Evolutionary conservation across 2,329 filamentous ascomycete species (phyloP), one percentile per base, ranked within the genome.

Genomic region (Fusarium neocosmosporiellum): DNA sequence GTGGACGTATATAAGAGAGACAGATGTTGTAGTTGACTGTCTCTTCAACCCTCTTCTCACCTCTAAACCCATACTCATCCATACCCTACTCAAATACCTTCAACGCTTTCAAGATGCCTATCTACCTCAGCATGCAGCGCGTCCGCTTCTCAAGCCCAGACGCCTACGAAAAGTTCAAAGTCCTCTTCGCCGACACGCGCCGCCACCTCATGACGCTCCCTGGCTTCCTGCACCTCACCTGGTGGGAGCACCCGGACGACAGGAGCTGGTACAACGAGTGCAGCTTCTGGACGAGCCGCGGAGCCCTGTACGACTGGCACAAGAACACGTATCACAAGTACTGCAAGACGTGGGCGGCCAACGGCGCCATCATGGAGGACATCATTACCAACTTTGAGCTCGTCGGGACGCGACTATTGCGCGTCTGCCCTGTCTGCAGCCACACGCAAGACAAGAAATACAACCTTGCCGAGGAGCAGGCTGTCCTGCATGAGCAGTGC

Each of bases 371-470:
- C 14, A 72, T 75, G 63, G 72, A 75, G 41, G 72, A 67, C 7
- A 70, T 75, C 4, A 66, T 67, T 6, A 73, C 67, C n/a, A 75
- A 75, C 31, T 75, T 67, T 16, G 67, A 75, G 60, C 72, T 75
- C 7, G 41, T 69, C 7, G 46, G 72, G 3, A 75, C 64, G 2
- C 27, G 70, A 0, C 29, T 75, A 1, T 64, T 75, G 10, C n/a
- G 57, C 2, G 64, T 75, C 1, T 75, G 67, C 9, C 64, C 72
- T 3, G 64, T 75, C 1, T 73, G 72, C 27, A 69, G 65, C 10
- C 39, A 60, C 5, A 70, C 72, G 1, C 57, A 73, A 29, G 72
- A 73, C 27, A 69, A 69, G 29, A 75, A 73, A 36, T 73, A 73
- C 18, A 72, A 71, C 18, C 54, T 75, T 6, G 72, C 67, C 7